Conservation (phyloP, 768 basidiomycete genomes). For the Russula olivacea region DNA sequence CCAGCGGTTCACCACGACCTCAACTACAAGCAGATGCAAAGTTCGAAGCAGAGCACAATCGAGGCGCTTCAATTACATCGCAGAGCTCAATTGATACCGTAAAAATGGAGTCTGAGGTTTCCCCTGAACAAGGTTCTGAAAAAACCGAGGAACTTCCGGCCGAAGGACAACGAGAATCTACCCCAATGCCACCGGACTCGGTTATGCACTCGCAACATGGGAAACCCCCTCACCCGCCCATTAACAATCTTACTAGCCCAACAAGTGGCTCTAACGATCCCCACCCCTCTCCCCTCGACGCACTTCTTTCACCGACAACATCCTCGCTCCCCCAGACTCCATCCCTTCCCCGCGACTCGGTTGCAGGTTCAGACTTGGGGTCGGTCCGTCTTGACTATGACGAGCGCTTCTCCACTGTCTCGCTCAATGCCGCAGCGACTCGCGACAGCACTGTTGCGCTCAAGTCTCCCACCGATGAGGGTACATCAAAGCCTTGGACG, state of each 20-base stretch:
- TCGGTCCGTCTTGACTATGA: slow-evolving; percentile 56
- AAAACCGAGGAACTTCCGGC: background rate
- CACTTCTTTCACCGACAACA: slow-evolving; percentile 31
- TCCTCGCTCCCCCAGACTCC: slow-evolving; percentile 21
- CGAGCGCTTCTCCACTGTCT: slow-evolving; percentile 53
- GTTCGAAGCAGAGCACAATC: background rate
- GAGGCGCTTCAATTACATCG: background rate
- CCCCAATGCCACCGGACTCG: background rate
- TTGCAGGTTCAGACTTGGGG: slow-evolving; percentile 36
- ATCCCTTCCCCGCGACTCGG: slow-evolving; percentile 19
- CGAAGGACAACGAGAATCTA: background rate
- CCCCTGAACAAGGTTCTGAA: background rate
- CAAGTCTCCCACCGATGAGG: slow-evolving; percentile 28
- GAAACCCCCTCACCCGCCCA: background rate
- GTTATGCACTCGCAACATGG: background rate
- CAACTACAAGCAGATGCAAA: background rate
- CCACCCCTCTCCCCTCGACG: slow-evolving; percentile 26
- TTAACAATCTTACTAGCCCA: background rate
- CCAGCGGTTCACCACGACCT: background rate
- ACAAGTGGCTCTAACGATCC: background rate
- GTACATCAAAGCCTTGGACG: slow-evolving; percentile 27
- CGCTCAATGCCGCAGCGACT: slow-evolving; percentile 32
- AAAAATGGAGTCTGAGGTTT: background rate
- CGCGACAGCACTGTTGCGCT: slow-evolving; percentile 30
- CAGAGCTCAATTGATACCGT: background rate